Conservation (phyloP, 768 basidiomycete species). For the Cubamyces lactineus region DNA sequence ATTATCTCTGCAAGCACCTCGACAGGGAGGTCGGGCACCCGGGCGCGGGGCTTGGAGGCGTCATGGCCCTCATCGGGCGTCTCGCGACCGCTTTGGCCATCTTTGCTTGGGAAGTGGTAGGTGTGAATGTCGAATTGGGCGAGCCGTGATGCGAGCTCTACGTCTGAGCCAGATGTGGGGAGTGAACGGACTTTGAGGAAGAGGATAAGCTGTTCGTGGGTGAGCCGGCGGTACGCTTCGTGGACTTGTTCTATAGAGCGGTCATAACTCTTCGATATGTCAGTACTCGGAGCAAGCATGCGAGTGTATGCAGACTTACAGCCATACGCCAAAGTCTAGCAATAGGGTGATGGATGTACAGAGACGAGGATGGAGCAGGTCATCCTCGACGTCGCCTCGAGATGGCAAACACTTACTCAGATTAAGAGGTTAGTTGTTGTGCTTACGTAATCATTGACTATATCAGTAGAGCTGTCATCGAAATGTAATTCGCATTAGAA, state of each 20-base stretch:
- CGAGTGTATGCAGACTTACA: constrained; percentile 10
- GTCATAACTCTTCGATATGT: constrained; percentile 27
- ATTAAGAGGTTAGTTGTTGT: too few species aligned
- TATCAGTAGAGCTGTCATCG: too few species aligned
- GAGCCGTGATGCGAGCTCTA: constrained; percentile 70
- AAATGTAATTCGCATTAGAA: too few species aligned
- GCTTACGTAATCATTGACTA: too few species aligned
- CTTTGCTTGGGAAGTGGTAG: constrained; percentile 54
- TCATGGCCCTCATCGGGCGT: constrained; percentile 5
- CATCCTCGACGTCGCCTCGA: neutral
- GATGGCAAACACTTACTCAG: too few species aligned
- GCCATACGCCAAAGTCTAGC: constrained; percentile 25
- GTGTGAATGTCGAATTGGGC: constrained; percentile 76
- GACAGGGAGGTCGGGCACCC: constrained; percentile 65
- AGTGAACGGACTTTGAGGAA: constrained; percentile 76
- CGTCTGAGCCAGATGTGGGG: constrained; percentile 62
- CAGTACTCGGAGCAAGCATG: neutral
- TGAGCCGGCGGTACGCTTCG: constrained; percentile 70
- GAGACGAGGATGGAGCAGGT: neutral
- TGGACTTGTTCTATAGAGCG: constrained; percentile 49
- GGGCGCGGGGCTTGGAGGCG: constrained; percentile 32
- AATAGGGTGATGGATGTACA: neutral
- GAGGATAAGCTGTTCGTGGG: constrained; percentile 67
- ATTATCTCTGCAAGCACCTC: constrained; percentile 79
- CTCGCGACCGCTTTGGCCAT: constrained; percentile 6